Conservation (phyloP, 192 early-diverging fungal genomes). For the Diversispora eburnea region DNA sequence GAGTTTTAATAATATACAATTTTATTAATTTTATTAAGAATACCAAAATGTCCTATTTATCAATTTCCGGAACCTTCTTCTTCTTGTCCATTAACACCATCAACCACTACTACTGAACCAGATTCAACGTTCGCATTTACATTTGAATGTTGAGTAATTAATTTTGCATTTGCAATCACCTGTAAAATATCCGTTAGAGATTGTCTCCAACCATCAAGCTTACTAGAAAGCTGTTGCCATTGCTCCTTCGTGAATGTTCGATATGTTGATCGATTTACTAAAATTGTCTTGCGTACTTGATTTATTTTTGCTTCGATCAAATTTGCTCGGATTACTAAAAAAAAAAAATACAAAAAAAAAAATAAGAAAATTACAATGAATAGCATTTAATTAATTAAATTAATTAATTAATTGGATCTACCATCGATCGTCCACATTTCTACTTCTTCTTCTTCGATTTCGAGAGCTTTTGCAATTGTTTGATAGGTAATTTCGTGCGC, state of each 20-base stretch:
- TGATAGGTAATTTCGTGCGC: slow-evolving; percentile 66
- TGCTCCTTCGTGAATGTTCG: slow-evolving; percentile 77
- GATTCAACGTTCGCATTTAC: slow-evolving; percentile 34
- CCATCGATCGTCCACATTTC: slow-evolving; percentile 95
- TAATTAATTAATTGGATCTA: neutral
- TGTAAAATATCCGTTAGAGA: slow-evolving; percentile 74
- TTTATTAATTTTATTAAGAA: too few relatives aligned
- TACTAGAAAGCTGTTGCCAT: slow-evolving; percentile 71
- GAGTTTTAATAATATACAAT: too few relatives aligned
- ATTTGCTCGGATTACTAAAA: slow-evolving; percentile 70
- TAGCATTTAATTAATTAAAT: neutral
- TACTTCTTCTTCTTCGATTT: slow-evolving; percentile 74
- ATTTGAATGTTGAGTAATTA: slow-evolving; percentile 52
- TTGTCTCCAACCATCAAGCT: slow-evolving; percentile 74
- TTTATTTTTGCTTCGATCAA: slow-evolving; percentile 94
- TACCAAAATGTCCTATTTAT: neutral
- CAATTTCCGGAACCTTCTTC: neutral
- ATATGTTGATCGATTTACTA: slow-evolving; percentile 80
- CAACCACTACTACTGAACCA: neutral
- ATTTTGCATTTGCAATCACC: slow-evolving; percentile 87
- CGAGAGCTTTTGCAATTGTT: slow-evolving; percentile 70
- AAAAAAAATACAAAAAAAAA: neutral
- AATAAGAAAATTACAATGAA: neutral
- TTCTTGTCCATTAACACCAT: slow-evolving; percentile 16
- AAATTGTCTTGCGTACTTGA: slow-evolving; percentile 78